A percentile compares a stretch with the other conserved stretches of the same genome.
These are phyloP conservation scores for Inonotus obliquus DNA, from an alignment of 1,284 basidiomycete genomes.

Conservation along the genomic window DNA sequence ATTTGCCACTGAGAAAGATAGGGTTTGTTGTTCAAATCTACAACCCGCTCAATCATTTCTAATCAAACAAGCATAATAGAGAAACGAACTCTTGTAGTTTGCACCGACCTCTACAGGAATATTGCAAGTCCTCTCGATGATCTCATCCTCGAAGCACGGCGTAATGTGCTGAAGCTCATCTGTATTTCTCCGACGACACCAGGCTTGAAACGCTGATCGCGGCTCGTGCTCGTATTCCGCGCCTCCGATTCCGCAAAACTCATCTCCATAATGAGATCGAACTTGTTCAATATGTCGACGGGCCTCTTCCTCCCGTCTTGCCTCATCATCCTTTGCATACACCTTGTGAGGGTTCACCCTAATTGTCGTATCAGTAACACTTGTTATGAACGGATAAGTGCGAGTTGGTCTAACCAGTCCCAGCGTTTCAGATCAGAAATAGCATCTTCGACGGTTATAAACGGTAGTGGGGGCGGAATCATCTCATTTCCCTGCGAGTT, in stretches of 20 bases:
- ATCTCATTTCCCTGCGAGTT: constrained; percentile 40
- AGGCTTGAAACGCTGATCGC: constrained; percentile 46
- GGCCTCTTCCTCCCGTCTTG: neutral
- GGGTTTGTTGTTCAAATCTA: constrained; percentile 24
- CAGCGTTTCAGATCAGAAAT: constrained; percentile 63
- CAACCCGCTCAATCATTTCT: neutral
- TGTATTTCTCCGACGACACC: constrained; percentile 36
- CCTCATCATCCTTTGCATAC: neutral
- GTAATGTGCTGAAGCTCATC: constrained; percentile 50
- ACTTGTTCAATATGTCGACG: constrained; percentile 4
- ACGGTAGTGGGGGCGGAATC: constrained; percentile 48
- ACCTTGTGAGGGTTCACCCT: constrained; percentile 31
- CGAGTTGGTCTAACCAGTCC: constrained; percentile 54
- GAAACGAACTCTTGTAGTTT: constrained; percentile 50
- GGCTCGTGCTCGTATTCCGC: constrained; percentile 42
- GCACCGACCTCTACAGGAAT: constrained; percentile 49
- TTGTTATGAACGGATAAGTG: neutral
- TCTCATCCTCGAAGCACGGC: constrained; percentile 32
- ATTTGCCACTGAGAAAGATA: constrained; percentile 48
- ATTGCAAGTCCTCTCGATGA: constrained; percentile 41
- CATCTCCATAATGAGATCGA: neutral
- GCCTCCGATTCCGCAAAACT: constrained; percentile 38
- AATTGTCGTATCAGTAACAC: constrained; percentile 24
- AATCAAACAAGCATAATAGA: neutral
- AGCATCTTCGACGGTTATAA: constrained; percentile 60